Base-by-base conservation (phyloP, 2,329 filamentous ascomycete genomes). In the Nothophoma quercina region DNA sequence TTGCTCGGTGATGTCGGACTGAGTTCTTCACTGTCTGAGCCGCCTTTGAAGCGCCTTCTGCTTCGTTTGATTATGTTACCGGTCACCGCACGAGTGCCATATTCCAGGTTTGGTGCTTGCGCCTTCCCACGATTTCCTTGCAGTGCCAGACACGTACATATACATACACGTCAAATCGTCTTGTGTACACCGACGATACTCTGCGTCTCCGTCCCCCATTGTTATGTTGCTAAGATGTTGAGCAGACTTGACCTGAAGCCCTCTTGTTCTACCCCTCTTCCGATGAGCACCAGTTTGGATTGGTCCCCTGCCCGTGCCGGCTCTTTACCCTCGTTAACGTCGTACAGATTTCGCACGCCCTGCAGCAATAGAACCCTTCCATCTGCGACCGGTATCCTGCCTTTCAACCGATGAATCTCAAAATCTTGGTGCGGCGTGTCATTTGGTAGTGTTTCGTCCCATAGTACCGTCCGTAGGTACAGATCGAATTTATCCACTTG, bases 291-390 rank as follows among this genome's bases (percentile, higher is more conserved):
- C 35, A 73, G 25, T 18, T 72, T 73, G 5, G 65, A 64, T 21
- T 65, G 60, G 1, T 45, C 43, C 2, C 13, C 47, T 0, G 18
- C 40, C 0, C 30, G 23, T 0, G 16, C 34, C 3, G 26, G 23
- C 12, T 53, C 15, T 1, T 49, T 52, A 2, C 34, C 45, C 60
- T 96, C 91, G 19, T 91, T 84, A 19, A 98, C 89, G 67, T 99
- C 95, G 72, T 98, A 99, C 13, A 98, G 84, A 64, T 97, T 93
- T 45, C 93, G 81, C 1, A 99, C 95, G 2, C 93, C 95, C 73
- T 99, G 95, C 7, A 98, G 81, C 58, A 98, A 85, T 70, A 91
- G 90, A 34, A 86, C 78, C 0, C 79, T 78, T 1, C 90, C 91
- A 47, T 87, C 80, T 0, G 77, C 68, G 15, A 93, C 78, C 0